Evolutionary conservation across 192 early-diverging fungal genomes (phyloP), one percentile per base, ranked within the genome.

Genomic region (Thoreauomyces humboldtii): DNA sequence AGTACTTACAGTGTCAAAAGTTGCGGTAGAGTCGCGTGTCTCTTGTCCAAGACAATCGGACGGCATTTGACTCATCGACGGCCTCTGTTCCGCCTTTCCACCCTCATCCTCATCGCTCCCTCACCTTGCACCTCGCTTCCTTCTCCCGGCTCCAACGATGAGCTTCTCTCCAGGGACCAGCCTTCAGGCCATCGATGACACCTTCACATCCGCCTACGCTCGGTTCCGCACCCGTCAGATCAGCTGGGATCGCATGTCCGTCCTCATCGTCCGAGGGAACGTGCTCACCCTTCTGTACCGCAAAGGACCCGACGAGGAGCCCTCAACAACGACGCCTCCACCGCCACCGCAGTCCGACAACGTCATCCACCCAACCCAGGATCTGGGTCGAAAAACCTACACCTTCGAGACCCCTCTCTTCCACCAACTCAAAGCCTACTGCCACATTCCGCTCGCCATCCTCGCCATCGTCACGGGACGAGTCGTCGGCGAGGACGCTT

Each of bases 371-470:
- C 19, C 11, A 41, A 41, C 22, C 27, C 9, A 14, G 31, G 15
- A 51, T 14, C 43, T 28, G 15, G 44, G 24, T 33, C 17, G 38
- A 17, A 12, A 25, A 42, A 57, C 52, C 3, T 57, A 57, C 43
- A 31, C 53, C n/a, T 57, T 66, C 42, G 19, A 19, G 11, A 28
- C 34, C 11, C 52, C 52, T 22, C 45, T 66, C 5, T 66, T 66
- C 64, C 64, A 66, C 48, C 28, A 22, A 7, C 34, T 66, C 7
- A 66, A 66, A 36, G 21, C 64, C 15, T 33, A 57, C 37, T 66
- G 64, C 51, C 64, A 66, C 36, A 41, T 66, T 22, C 64, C 64
- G 33, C 28, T 66, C 27, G 36, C 64, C 6, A n/a, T 66, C 4
- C 41, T 57, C 1, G 64, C 64, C 1, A 44, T 57, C 34, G 28